Conservation (phyloP, 345 rosid species). For the Brassica rapa region DNA sequence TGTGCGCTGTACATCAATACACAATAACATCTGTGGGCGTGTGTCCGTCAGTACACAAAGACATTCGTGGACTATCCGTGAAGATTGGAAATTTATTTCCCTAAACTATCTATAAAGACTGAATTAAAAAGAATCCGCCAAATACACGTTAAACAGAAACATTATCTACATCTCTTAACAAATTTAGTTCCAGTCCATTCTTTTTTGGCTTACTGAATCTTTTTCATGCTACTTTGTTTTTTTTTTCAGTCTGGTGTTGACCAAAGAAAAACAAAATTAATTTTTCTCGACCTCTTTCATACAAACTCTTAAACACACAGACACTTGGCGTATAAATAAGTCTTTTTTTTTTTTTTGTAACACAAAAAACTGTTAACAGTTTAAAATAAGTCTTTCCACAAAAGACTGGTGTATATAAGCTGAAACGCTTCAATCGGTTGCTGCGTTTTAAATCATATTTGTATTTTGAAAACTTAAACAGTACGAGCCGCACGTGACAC, state of each 20-base stretch:
- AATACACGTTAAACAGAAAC: neutral
- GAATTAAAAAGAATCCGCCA: neutral
- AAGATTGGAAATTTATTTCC: too few species aligned
- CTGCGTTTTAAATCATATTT: neutral
- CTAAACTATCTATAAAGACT: too few species aligned
- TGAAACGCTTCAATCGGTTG: neutral
- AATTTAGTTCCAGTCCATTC: neutral
- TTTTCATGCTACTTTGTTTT: neutral
- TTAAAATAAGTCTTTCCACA: neutral
- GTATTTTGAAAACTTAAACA: neutral
- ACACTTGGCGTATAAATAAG: too few species aligned
- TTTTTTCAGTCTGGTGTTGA: neutral
- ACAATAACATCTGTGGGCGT: too few species aligned
- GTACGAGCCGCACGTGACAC: constrained; percentile 36
- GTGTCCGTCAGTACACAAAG: too few species aligned
- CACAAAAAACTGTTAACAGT: too few species aligned
- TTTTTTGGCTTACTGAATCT: neutral
- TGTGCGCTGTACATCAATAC: too few species aligned
- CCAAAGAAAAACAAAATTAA: neutral
- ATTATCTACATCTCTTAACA: neutral
- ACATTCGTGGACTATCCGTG: too few species aligned
- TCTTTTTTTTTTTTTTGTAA: too few species aligned
- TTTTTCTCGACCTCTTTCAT: neutral
- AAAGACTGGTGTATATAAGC: neutral
- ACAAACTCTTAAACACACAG: neutral